Evolutionary conservation across 345 rosid genomes (phyloP), one percentile per base, ranked within the genome.

Genomic region (Anacardium occidentale): DNA sequence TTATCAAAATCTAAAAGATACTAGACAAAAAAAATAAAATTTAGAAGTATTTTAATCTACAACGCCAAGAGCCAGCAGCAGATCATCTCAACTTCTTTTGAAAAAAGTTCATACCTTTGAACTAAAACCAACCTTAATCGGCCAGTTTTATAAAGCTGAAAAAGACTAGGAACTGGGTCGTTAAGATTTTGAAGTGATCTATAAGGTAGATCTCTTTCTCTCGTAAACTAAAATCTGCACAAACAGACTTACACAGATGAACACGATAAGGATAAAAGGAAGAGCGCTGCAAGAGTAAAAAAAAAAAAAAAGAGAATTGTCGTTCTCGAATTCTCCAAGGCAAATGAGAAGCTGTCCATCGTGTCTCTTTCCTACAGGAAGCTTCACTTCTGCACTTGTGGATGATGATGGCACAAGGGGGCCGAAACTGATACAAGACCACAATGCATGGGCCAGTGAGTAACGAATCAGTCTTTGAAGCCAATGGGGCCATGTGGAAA

Each of bases 11-110:
- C 47, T 37, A 69, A 32, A 67, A 79, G 47, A 69, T 22, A 50
- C 9, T 50, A 60, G 12, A 15, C 2, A 37, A 29, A 13, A 63
- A n/a, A 60, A 73, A 26, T 10, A 66, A 54, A 63, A 56, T 63
- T 70, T 13, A 22, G 60, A 71, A 58, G 65, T 57, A 63, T 57
- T 47, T 62, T 25, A 71, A 75, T 32, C 52, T 52, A 66, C 60
- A 54, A 58, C 40, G 63, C 54, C 69, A 64, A 12, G 64, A 55
- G 32, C 75, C 69, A 76, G 34, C 58, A 45, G 44, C 53, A 64
- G 68, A 17, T 24, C 78, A 67, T 76, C 69, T 65, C 69, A 62
- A 48, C 64, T 68, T 54, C 57, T 65, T 37, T 54, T 5, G 42
- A 7, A 37, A 37, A 37, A 37, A 37, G 42, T 37, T 37, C 42